These are phyloP conservation scores for Cylindrotheca fusiformis DNA, from an alignment of 108 stramenopile species.

Conservation along the genomic window DNA sequence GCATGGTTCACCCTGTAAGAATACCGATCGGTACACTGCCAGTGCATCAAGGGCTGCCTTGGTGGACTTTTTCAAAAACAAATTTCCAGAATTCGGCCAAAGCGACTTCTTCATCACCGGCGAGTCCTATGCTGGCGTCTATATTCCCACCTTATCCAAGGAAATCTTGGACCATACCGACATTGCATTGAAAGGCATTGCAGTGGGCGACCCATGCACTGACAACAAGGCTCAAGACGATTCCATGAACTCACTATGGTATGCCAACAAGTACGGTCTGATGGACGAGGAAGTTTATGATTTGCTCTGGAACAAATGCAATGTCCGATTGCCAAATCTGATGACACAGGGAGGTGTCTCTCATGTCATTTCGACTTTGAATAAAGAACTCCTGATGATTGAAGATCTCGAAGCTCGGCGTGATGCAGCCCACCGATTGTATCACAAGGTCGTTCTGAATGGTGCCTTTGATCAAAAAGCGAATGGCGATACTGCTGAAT, in stretches of 20 bases:
- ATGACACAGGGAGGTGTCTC: conserved; percentile 38
- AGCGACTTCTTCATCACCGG: conserved; percentile 80
- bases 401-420: conserved; percentile 17
- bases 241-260: conserved; percentile 65
- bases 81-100: conserved; percentile 70
- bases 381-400: conserved; percentile 26
- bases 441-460: conserved; percentile 22
- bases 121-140: conserved; percentile 84
- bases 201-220: conserved; percentile 73
- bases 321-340: conserved; percentile 33
- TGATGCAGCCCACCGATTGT: conserved; percentile 13
- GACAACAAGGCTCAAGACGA: conserved; percentile 63
- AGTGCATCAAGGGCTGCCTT: conserved; percentile 63
- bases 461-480: background rate
- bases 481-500: conserved; percentile 24
- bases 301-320: conserved; percentile 52
- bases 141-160: conserved; percentile 84
- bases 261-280: conserved; percentile 63
- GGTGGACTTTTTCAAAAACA: conserved; percentile 49
- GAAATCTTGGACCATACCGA: conserved; percentile 50
- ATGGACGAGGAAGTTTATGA: conserved; percentile 55
- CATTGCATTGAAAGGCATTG: conserved; percentile 49
- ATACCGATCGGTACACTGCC: conserved; percentile 78
- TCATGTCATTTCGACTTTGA: conserved; percentile 19
- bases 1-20: conserved; percentile 44